phyloP scores from a whole-genome alignment of 2,329 filamentous ascomycete species.

The Diplodia mutila region DNA sequence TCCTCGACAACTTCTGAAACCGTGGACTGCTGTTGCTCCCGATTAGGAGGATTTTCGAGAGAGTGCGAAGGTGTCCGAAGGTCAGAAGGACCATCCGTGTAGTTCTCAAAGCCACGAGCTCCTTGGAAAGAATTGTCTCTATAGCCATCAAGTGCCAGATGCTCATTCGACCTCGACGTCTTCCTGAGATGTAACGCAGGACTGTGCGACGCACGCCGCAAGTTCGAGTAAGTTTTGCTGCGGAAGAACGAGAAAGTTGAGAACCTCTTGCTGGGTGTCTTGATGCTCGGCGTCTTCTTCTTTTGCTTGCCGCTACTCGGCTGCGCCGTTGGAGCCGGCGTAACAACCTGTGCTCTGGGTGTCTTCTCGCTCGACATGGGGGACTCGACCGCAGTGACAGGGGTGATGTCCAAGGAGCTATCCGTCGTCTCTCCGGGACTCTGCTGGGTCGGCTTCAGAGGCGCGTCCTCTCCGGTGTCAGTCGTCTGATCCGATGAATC shows the following conservation, averaged over 20 bases:
- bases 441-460: neutral
- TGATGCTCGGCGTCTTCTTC: neutral
- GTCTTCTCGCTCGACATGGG: neutral
- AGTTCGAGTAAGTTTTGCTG: slow-evolving; percentile 39
- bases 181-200: slow-evolving; percentile 3
- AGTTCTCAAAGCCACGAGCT: slow-evolving; percentile 17
- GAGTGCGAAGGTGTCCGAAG: neutral
- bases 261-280: slow-evolving; percentile 1
- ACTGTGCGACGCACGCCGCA: slow-evolving; percentile 26
- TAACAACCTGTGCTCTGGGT: neutral
- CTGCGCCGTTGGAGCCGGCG: neutral
- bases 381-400: slow-evolving; percentile 7
- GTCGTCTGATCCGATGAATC: neutral
- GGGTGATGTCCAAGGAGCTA: slow-evolving; percentile 1
- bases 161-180: neutral
- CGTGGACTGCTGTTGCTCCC: neutral
- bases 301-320: neutral
- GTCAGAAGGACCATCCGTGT: slow-evolving; percentile 34
- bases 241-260: slow-evolving; percentile 29
- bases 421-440: neutral
- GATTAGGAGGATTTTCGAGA: neutral
- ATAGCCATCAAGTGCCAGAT: slow-evolving; percentile 25
- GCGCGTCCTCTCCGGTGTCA: neutral
- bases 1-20: slow-evolving; percentile 20
- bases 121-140: slow-evolving; percentile 9